Conservation (phyloP, 2,329 filamentous ascomycete species). For the Fusarium mangiferae region DNA sequence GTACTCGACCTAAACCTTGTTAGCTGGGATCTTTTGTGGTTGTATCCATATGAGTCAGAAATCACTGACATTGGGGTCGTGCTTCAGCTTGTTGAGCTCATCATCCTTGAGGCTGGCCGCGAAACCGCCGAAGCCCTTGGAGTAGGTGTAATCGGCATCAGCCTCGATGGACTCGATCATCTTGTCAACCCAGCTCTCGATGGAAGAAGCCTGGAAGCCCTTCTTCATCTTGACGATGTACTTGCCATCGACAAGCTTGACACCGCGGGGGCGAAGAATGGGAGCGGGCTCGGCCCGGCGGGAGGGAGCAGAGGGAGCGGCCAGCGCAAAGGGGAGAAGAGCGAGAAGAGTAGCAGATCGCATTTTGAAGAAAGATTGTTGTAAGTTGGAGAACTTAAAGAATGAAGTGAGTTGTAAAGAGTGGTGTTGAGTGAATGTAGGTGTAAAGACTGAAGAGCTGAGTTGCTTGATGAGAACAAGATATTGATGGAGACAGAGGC, state of each 20-base stretch:
- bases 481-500: background rate
- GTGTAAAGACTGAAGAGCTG: constrained; percentile 25
- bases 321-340: constrained; percentile 47
- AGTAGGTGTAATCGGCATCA: constrained; percentile 47
- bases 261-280: constrained; percentile 47
- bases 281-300: constrained; percentile 50
- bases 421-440: constrained; percentile 20
- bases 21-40: background rate
- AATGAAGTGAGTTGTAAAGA: constrained; percentile 14
- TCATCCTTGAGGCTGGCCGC: constrained; percentile 41
- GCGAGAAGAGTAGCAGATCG: constrained; percentile 48
- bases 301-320: constrained; percentile 46
- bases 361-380: constrained; percentile 43
- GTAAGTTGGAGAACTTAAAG: constrained; percentile 3
- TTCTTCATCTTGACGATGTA: constrained; percentile 53
- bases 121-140: constrained; percentile 42
- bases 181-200: constrained; percentile 21
- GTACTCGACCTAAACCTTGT: constrained; percentile 48
- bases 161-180: constrained; percentile 45
- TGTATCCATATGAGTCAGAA: too few species aligned
- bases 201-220: constrained; percentile 29
- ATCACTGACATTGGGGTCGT: constrained; percentile 42
- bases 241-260: constrained; percentile 48
- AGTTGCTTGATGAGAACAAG: constrained; percentile 25
- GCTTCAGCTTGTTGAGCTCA: constrained; percentile 42